Base-by-base conservation (phyloP, 2,329 filamentous ascomycete genomes). In the Leptographium flavum region DNA sequence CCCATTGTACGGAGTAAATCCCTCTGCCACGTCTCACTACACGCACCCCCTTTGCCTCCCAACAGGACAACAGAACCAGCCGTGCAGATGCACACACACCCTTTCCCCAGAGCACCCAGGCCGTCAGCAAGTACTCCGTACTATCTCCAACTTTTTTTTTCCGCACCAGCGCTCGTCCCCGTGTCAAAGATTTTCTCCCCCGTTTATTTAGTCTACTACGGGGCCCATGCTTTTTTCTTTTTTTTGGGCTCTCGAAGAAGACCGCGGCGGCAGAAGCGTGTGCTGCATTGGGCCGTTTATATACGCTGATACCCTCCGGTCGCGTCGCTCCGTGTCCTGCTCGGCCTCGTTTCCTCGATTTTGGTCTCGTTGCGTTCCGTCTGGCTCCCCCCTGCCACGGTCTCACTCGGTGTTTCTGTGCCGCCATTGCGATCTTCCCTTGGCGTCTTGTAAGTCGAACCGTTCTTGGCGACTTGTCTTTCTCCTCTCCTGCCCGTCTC, bases 381-480 rank as follows among this genome's bases (percentile, higher is more conserved):
- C 21, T 27, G 22, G 22, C 15, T 19, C 23, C n/a, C 5, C 4
- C 17, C 6, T 21, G 5, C 33, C 14, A n/a, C 33, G 27, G 19
- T 27, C 32, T 43, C 36, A 15, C 22, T 22, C 13, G 11, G 21
- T 25, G 23, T 33, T 19, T 27, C 21, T 19, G 14, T 8, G 9
- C 14, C 7, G 28, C 39, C 15, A 17, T 35, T 22, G 14, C 5
- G n/a, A n/a, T n/a, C n/a, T n/a, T 7, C 33, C n/a, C 37, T 40
- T 39, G 37, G 37, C 43, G 32, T 21, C 37, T 33, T 40, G 38
- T 41, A 45, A 45, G 43, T 41, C 31, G 22, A 23, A 14, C 33
- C n/a, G 31, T 14, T 39, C 43, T 45, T 39, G 43, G 43, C 37
- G n/a, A 9, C 36, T 45, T 27, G 17, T 25, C 36, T 28, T 14